Base-by-base conservation (phyloP, 257 asterid species). In the Eustoma russellianum region DNA sequence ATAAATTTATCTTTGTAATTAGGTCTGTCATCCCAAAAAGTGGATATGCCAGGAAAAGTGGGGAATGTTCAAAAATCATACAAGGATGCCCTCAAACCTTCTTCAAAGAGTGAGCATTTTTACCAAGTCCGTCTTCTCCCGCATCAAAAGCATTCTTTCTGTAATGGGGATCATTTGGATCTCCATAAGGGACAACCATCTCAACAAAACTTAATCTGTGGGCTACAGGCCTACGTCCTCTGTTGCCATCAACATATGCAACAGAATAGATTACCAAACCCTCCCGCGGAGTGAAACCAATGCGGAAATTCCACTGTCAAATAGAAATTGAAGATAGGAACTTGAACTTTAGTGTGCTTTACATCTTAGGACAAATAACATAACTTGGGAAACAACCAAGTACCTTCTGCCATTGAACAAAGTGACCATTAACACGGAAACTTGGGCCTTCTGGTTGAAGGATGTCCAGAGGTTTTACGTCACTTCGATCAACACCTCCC, bases 131-230 rank as follows among this genome's bases (percentile, higher is more conserved):
- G 79, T 92, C 98, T 76, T 92, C 98, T 65, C 98, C 98, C 5
- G 95, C 98, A 81, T 92, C 98, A 76, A 92, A 92, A 45, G 98
- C 98, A 62, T 87, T 92, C 66, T 92, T 92, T 57, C 98, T 74
- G 74, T 92, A 87, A 67, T 92, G 98, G 56, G 98, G 97, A 17
- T 87, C 97, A 73, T 91, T 91, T 33, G 98, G 98, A 74, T 92
- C 98, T 19, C 98, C 98, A 66, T 91, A 91, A 44, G 98, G 98
- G 48, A 91, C 98, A 68, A 91, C 98, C 98, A 91, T 87, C 77
- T 91, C 98, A 75, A 82, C 98, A 74, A 91, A 91, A 69, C 98
- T 87, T 77, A 92, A 75, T 80, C 97, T 73, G 70, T 85, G 98
- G 15, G 98, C 98, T 55, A 88, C 80, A 52, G 93, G 95, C 63